phyloP scores from a whole-genome alignment of 1,284 basidiomycete species.

The Mycena sp. region DNA sequence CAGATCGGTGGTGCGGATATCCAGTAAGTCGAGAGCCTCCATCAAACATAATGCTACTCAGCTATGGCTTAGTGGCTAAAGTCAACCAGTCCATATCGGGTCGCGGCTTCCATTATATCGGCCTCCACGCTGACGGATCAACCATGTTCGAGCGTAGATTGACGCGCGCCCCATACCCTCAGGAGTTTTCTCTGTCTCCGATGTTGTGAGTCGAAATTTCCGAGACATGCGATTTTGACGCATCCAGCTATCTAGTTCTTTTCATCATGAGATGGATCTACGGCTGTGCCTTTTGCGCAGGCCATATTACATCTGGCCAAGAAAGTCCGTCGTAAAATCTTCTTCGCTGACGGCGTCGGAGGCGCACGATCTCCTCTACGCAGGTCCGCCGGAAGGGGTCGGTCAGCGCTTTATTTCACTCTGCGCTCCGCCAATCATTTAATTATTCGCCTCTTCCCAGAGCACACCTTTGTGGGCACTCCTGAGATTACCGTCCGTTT shows the following conservation, averaged over 20 bases:
- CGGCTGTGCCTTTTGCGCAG: constrained; percentile 3
- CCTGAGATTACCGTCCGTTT: constrained; percentile 18
- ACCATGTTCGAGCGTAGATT: constrained; percentile 2
- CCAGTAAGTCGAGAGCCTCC: background rate
- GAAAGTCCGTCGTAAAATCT: constrained; percentile 8
- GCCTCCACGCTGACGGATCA: constrained; percentile 9
- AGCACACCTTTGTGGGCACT: background rate
- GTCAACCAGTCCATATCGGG: constrained; percentile 2
- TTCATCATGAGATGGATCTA: constrained; percentile 7
- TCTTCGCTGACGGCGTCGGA: constrained; percentile 1
- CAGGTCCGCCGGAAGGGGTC: background rate
- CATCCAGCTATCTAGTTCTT: background rate
- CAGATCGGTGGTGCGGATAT: constrained; percentile 11
- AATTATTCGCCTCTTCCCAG: background rate
- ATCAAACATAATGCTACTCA: background rate
- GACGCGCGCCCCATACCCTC: background rate
- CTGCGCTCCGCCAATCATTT: background rate
- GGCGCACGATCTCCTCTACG: background rate
- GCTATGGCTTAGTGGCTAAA: background rate
- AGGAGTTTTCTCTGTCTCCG: constrained; percentile 1
- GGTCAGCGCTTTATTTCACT: background rate
- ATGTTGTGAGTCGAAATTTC: constrained; percentile 1
- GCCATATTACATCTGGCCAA: constrained; percentile 21
- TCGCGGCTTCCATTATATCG: constrained; percentile 13
- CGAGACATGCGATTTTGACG: background rate